phyloP scores from a whole-genome alignment of 306 rosid genomes.

The Oxytropis ochrocephala region DNA sequence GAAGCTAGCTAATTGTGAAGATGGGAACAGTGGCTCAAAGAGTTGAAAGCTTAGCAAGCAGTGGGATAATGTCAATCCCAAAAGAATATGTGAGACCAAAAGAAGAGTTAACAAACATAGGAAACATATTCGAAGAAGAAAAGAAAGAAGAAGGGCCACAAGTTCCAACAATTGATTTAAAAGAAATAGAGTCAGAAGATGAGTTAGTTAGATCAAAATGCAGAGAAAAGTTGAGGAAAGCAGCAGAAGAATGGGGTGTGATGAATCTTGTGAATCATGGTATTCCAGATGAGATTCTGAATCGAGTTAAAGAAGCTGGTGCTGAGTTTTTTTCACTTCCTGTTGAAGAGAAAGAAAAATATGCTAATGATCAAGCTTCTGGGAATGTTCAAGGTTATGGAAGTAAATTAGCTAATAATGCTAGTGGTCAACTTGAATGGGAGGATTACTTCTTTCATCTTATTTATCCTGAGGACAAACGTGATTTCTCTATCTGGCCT shows the following conservation, averaged over 20 bases:
- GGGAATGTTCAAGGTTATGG: constrained; percentile 86
- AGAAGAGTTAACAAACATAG: constrained; percentile 59
- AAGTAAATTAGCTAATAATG: constrained; percentile 76
- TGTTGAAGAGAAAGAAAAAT: constrained; percentile 66
- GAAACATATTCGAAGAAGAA: constrained; percentile 59
- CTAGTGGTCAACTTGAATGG: constrained; percentile 77
- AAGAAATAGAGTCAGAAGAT: constrained; percentile 42
- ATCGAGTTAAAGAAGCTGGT: constrained; percentile 45
- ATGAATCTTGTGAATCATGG: constrained; percentile 83
- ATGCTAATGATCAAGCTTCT: constrained; percentile 52
- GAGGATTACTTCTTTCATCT: constrained; percentile 84
- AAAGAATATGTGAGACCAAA: constrained; percentile 69
- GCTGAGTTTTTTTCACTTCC: constrained; percentile 46
- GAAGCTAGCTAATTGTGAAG: background rate
- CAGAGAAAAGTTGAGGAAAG: constrained; percentile 47
- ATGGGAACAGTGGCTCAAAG: constrained; percentile 35
- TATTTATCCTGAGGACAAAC: constrained; percentile 50
- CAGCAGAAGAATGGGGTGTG: constrained; percentile 83
- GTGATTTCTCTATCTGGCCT: constrained; percentile 74
- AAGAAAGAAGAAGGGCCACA: constrained; percentile 53
- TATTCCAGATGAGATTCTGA: constrained; percentile 42
- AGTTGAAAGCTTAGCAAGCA: constrained; percentile 63
- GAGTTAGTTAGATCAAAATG: constrained; percentile 37
- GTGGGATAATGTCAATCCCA: constrained; percentile 56
- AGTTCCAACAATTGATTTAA: constrained; percentile 69